Percentiles rank a stretch among this genome's conserved stretches.
Conservation (phyloP, 257 asterid genomes). For the Penstemon barbatus region DNA sequence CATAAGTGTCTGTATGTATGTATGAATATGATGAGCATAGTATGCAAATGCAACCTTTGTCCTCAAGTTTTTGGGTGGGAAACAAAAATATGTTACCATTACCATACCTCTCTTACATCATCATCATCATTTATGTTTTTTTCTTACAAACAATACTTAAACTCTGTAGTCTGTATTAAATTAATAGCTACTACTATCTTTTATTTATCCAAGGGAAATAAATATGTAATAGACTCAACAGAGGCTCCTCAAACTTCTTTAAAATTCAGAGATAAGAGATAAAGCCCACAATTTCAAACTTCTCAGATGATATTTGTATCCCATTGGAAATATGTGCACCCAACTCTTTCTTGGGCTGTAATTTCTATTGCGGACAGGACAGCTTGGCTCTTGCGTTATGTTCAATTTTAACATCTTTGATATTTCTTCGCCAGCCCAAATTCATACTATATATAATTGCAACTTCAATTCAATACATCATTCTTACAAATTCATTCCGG, state of each 20-base stretch:
- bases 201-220: background rate
- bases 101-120: constrained; percentile 12
- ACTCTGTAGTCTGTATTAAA: background rate
- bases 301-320: background rate
- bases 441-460: too few relatives aligned
- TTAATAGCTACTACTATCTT: background rate
- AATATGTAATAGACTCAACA: background rate
- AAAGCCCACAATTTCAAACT: background rate
- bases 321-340: background rate
- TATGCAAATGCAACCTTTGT: constrained; percentile 44
- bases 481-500: too few relatives aligned
- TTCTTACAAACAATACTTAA: background rate
- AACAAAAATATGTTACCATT: constrained; percentile 26
- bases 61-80: constrained; percentile 32
- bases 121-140: background rate
- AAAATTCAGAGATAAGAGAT: background rate
- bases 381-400: too few relatives aligned
- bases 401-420: too few relatives aligned
- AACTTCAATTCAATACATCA: too few relatives aligned
- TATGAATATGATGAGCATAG: constrained; percentile 33
- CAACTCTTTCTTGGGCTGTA: background rate
- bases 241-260: too few relatives aligned
- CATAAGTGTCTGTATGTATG: background rate
- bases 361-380: too few relatives aligned
- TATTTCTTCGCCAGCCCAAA: too few relatives aligned